A percentile compares a stretch with the other conserved stretches of the same genome.
Evolutionary conservation across 495 filamentous ascomycete genomes (phyloP).

Genomic region (Lophiotrema nucula): DNA sequence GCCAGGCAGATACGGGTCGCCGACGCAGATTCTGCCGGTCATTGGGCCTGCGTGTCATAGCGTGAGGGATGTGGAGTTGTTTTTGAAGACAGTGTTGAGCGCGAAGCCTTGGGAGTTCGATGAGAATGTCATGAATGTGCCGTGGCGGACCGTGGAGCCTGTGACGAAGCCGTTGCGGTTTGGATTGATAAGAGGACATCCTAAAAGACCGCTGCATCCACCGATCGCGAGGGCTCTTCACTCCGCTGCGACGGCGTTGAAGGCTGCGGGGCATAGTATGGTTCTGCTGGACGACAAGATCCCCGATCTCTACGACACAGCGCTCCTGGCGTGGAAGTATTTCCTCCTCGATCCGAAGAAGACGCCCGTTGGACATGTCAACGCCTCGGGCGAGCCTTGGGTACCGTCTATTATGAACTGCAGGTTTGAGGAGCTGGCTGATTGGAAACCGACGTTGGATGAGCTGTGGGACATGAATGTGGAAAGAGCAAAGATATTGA

Average conservation of each 20-base stretch:
- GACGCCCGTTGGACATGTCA: conserved; percentile 30
- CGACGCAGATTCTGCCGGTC: conserved; percentile 45
- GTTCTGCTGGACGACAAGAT: conserved; percentile 24
- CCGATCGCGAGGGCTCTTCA: conserved; percentile 33
- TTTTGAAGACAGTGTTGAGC: conserved; percentile 54
- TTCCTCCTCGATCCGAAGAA: conserved; percentile 37
- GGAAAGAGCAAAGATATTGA: conserved; percentile 30
- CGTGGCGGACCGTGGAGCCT: conserved; percentile 43
- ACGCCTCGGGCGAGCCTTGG: conserved; percentile 35
- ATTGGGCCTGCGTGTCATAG: conserved; percentile 53
- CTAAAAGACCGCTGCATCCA: conserved; percentile 38
- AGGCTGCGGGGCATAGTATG: conserved; percentile 29
- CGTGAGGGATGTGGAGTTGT: conserved; percentile 47
- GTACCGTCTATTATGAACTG: conserved; percentile 30
- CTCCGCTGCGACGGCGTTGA: conserved; percentile 26
- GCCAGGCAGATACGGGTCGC: conserved; percentile 24
- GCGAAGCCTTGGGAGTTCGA: conserved; percentile 51
- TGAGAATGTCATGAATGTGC: conserved; percentile 46
- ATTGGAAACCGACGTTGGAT: conserved; percentile 34
- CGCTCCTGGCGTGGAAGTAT: conserved; percentile 31
- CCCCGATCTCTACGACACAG: conserved; percentile 27
- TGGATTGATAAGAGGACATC: conserved; percentile 33
- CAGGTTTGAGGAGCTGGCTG: conserved; percentile 24
- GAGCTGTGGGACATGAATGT: conserved; percentile 39
- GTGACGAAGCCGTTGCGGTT: conserved; percentile 21